phyloP scores from a whole-genome alignment of 352 stramenopile genomes.

The Achlya hypogyna region DNA sequence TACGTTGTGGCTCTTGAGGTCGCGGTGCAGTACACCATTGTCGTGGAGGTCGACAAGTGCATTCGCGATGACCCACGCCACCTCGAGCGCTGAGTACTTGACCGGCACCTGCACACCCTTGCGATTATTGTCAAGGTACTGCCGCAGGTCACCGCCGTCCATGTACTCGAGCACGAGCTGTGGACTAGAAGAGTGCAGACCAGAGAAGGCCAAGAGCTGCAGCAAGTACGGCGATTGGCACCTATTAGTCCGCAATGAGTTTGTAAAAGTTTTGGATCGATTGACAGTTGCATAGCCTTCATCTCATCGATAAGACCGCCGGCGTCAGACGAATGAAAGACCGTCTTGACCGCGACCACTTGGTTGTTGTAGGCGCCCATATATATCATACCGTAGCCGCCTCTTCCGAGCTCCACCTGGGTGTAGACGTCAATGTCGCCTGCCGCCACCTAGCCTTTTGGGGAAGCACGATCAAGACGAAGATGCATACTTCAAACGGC shows the following conservation, averaged over 20 bases:
- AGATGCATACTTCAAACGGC: background rate
- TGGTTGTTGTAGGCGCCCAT: background rate
- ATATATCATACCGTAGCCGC: background rate
- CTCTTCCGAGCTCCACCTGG: background rate
- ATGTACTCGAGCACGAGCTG: background rate
- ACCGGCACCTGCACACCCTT: background rate
- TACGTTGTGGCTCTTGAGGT: conserved; percentile 30
- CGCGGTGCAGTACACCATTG: conserved; percentile 27
- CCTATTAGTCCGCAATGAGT: background rate
- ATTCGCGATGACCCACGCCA: conserved; percentile 6
- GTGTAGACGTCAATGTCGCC: background rate
- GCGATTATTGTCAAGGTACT: background rate
- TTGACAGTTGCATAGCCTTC: background rate
- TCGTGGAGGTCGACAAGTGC: conserved; percentile 29
- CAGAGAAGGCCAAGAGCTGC: background rate
- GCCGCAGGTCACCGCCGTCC: background rate
- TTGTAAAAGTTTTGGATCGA: background rate
- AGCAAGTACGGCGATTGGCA: background rate
- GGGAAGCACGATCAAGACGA: background rate
- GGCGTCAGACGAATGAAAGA: background rate
- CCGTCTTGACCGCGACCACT: background rate
- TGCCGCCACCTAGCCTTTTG: background rate
- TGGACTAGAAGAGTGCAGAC: background rate
- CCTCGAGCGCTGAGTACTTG: background rate
- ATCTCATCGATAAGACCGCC: background rate